phyloP scores from a whole-genome alignment of 306 rosid genomes.

The Senna siamea region DNA sequence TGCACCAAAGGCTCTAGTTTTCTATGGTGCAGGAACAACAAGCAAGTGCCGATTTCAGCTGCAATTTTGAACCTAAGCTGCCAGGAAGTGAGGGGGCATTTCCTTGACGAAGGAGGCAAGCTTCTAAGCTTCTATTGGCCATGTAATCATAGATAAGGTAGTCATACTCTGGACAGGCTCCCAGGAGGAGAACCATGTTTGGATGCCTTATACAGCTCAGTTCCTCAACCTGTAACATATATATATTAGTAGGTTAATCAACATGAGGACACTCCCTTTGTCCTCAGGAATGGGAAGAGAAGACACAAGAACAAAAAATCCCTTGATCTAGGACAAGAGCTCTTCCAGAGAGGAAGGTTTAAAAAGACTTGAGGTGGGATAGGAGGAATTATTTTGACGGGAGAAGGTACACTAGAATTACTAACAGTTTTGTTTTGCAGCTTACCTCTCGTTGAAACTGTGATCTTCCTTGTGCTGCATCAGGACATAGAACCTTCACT shows the following conservation, averaged over 20 bases:
- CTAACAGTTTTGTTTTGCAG: not conserved
- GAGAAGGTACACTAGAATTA: too few relatives aligned
- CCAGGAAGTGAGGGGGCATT: constrained; percentile 45
- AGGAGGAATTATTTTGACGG: too few relatives aligned
- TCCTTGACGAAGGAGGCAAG: constrained; percentile 43
- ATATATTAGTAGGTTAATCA: too few relatives aligned
- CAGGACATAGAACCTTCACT: constrained; percentile 92
- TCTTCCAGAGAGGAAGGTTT: too few relatives aligned
- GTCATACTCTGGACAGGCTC: constrained; percentile 58
- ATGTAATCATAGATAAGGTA: constrained; percentile 52
- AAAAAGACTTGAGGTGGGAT: too few relatives aligned
- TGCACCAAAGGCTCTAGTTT: constrained; percentile 57
- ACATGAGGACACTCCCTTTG: too few relatives aligned
- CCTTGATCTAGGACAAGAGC: too few relatives aligned
- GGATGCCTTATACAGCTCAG: constrained; percentile 55
- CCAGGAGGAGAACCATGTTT: constrained; percentile 58
- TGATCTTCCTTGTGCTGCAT: constrained; percentile 91
- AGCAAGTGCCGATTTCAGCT: constrained; percentile 48
- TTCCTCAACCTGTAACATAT: constrained; percentile 45
- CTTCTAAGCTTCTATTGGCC: constrained; percentile 52
- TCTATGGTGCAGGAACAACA: constrained; percentile 54
- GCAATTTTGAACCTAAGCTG: constrained; percentile 55
- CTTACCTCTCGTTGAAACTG: constrained; percentile 91
- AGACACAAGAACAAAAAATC: too few relatives aligned
- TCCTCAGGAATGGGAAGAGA: too few relatives aligned